Evolutionary conservation across 2,329 filamentous ascomycete genomes (phyloP), one percentile per base, ranked within the genome.

Genomic region (Cladosporium sp.): DNA sequence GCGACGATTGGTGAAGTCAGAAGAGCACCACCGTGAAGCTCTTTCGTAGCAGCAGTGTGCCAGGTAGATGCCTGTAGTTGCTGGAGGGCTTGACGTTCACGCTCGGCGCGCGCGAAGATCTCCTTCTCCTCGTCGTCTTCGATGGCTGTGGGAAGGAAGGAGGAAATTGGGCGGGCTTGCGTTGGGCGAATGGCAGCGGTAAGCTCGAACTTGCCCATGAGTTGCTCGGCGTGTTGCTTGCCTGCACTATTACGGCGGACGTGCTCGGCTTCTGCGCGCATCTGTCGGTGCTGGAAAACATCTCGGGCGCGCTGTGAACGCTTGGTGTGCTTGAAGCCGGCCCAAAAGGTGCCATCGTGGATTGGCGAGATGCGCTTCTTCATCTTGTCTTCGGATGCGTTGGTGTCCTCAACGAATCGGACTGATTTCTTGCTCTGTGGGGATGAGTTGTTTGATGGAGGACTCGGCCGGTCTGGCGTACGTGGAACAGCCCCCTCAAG

Each of bases 221-320:
- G 86, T 74, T 93, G 91, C 74, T 91, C 90, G 74, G 90, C 86
- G 78, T 97, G 93, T 49, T 86, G 81, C 66, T 89, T 84, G 23
- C 86, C 84, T 65, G 93, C 86, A 53, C 89, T 92, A 65, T 93
- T 84, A 46, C 95, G 90, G 73, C 91, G 88, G 31, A 92, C 87
- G 76, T 97, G 94, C 57, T 97, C 84, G 28, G 92, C 92, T 76
- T 98, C 94, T 67, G 94, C 96, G 58, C 95, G 90, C 28, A 91
- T 86, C 65, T 92, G 88, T 50, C 92, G 90, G 77, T 96, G 91
- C 64, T 96, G 86, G 75, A 97, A 97, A 11, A 89, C 88, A 77
- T 98, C 95, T 21, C 84, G 81, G 62, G 84, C 82, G 65, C 86
- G 87, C 29, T 71, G 68, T 16, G 87, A 87, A 35, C 86, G 86